Evolutionary conservation across 495 filamentous ascomycete species (phyloP), one percentile per base, ranked within the genome.

Genomic region (Talaromyces ruber): DNA sequence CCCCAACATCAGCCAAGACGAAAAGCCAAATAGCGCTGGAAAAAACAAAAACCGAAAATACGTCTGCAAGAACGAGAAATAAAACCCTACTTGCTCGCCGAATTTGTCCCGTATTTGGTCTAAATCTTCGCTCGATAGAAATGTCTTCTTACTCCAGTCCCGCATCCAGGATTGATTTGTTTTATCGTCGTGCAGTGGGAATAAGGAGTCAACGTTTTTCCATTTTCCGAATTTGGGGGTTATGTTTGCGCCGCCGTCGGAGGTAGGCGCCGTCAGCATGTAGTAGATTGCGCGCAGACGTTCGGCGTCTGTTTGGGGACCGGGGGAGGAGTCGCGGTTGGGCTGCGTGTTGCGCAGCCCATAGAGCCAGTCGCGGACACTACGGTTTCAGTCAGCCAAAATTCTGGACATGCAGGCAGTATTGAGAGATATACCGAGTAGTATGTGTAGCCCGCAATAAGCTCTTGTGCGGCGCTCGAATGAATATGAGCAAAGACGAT

Each of bases 301-400:
- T 76, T 98, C 94, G 9, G 92, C 92, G 72, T 96, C 91, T 5
- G 85, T 90, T 43, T 95, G 76, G 0, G 92, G 87, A 58, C 85
- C 78, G 25, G 86, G 86, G 60, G 92, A 86, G 70, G 86, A 85
- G 28, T 74, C 70, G 6, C 67, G 63, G 61, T 89, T 86, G 1
- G 93, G 95, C 29, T 93, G 88, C 16, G 82, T 80, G 63, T 87
- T 80, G 47, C 92, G 87, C 39, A 97, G 88, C 32, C 94, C 92
- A 75, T 93, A 88, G 26, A 98, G 87, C 94, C 94, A 98, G 77
- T 98, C 95, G 68, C 92, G 91, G 53, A 97, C 87, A 57, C 94
- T 92, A 65, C 12, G 25, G n/a, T n/a, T n/a, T 47, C 57, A 52
- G 47, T 58, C 29, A 66, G 59, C 22, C 26, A 32, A 14, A 25